Base-by-base conservation (phyloP, 2,329 filamentous ascomycete genomes). In the Fusarium udum region DNA sequence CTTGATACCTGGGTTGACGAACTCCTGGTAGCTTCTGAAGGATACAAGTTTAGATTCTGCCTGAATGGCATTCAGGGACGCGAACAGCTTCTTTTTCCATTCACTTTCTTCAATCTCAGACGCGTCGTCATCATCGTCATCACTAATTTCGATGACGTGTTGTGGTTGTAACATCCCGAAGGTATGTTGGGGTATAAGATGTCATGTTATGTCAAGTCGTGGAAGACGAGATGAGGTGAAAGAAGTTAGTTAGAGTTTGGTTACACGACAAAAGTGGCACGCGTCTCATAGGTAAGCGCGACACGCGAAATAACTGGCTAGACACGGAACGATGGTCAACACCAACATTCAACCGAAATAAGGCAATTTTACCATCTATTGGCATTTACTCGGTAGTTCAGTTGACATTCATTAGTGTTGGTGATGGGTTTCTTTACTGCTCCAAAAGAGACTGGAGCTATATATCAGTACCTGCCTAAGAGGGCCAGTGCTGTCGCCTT, bases 1-100 rank as follows among this genome's bases (percentile, higher is more conserved):
- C 14, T 36, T 56, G 8, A 74, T 26, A 26, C 72, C 71, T 12
- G 68, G 72, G 31, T 72, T 74, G 64, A 40, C 31, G 43, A 69
- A 74, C 12, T 37, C 40, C 9, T 46, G 53, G n/a, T 74, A 66
- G n/a, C 24, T 36, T 12, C 45, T 62, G 39, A 66, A 71, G 16
- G 28, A 43, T 28, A 60, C 61, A n/a, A 74, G 39, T 4, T 56
- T 49, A 28, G 46, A 40, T 14, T 36, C 40, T 45, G 55, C n/a
- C 24, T 64, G 53, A n/a, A 74, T 66, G 9, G 18, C 46, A 18
- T 58, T 61, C 7, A 74, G 26, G 20, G 52, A 28, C 20, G 59
- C 26, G 37, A 53, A 72, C 26, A 70, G 60, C 14, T 40, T 43
- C 26, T 51, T 31, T 32, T 60, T 65, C 67, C 66, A 70, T 28